Evolutionary conservation across 805 yeast genomes (phyloP).

Genomic region (Kluyveromyces wickerhamii): DNA sequence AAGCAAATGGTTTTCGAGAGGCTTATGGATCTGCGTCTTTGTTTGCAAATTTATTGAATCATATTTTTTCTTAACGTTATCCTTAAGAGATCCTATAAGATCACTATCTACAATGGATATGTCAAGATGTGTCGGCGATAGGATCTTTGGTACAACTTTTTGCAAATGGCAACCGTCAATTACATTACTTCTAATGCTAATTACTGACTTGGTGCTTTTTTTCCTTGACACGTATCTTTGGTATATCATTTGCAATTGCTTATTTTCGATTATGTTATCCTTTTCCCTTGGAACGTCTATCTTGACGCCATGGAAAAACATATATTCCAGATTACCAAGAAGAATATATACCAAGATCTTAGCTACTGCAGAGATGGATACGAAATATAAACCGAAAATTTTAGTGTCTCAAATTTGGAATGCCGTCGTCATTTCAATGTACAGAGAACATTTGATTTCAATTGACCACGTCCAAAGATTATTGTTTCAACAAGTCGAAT

Average conservation of each 20-base stretch:
- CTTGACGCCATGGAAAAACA: conserved; percentile 85
- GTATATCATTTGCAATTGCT: conserved; percentile 76
- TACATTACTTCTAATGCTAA: conserved; percentile 42
- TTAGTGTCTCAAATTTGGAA: conserved; percentile 74
- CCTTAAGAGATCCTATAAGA: conserved; percentile 65
- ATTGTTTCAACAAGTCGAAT: conserved; percentile 44
- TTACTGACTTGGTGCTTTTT: conserved; percentile 61
- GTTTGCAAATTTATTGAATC: conserved; percentile 66
- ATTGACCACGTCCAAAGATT: conserved; percentile 64
- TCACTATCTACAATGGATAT: conserved; percentile 53
- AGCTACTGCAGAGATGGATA: conserved; percentile 40
- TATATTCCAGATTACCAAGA: conserved; percentile 67
- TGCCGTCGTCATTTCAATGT: conserved; percentile 75
- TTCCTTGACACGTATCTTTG: conserved; percentile 78
- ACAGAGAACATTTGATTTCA: conserved; percentile 68
- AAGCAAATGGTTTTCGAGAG: conserved; percentile 53
- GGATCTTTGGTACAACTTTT: conserved; percentile 40
- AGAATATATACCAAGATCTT: conserved; percentile 66
- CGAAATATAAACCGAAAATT: conserved; percentile 42
- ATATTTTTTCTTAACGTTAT: conserved; percentile 65
- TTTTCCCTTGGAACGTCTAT: conserved; percentile 71
- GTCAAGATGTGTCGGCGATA: conserved; percentile 55
- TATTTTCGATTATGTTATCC: conserved; percentile 64
- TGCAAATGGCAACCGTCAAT: conserved; percentile 53
- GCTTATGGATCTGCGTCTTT: conserved; percentile 63